Conservation (phyloP, 1,139 yeast genomes). For the Magnusiomyces suaveolens region DNA sequence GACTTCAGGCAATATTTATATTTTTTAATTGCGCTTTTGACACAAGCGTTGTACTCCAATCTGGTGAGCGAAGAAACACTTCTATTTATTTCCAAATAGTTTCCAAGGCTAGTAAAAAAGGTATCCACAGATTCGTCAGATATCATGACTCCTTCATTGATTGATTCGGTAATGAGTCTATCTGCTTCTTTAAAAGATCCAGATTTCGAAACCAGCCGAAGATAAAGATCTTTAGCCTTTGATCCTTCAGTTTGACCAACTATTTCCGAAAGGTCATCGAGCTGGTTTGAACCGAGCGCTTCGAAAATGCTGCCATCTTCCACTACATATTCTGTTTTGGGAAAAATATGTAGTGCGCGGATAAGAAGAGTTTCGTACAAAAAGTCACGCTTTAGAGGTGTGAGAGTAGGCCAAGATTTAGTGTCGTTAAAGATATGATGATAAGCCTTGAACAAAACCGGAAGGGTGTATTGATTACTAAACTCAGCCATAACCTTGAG, state of each 20-base stretch:
- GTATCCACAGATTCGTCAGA: conserved; percentile 23
- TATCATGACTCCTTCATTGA: conserved; percentile 17
- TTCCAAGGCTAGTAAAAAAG: conserved; percentile 21
- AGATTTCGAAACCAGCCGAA: conserved; percentile 24
- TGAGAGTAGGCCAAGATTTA: background rate
- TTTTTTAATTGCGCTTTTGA: conserved; percentile 19
- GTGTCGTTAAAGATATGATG: background rate
- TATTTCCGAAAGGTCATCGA: conserved; percentile 10
- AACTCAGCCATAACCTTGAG: conserved; percentile 7
- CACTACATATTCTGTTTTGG: conserved; percentile 15
- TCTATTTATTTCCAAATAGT: conserved; percentile 20
- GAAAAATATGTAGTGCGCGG: conserved; percentile 17
- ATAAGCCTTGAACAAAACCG: conserved; percentile 9
- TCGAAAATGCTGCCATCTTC: conserved; percentile 17
- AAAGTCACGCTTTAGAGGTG: background rate
- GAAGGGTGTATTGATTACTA: conserved; percentile 10
- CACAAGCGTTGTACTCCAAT: conserved; percentile 19
- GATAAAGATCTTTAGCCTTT: conserved; percentile 22
- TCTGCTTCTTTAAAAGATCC: conserved; percentile 26
- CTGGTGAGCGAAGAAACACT: conserved; percentile 19
- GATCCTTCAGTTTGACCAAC: conserved; percentile 8
- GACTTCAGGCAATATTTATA: conserved; percentile 20
- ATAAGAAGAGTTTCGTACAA: conserved; percentile 15
- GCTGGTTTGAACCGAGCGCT: conserved; percentile 15
- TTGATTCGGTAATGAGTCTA: conserved; percentile 16